Evolutionary conservation across 352 stramenopile species (phyloP).

Genomic region (Lagenidium giganteum): DNA sequence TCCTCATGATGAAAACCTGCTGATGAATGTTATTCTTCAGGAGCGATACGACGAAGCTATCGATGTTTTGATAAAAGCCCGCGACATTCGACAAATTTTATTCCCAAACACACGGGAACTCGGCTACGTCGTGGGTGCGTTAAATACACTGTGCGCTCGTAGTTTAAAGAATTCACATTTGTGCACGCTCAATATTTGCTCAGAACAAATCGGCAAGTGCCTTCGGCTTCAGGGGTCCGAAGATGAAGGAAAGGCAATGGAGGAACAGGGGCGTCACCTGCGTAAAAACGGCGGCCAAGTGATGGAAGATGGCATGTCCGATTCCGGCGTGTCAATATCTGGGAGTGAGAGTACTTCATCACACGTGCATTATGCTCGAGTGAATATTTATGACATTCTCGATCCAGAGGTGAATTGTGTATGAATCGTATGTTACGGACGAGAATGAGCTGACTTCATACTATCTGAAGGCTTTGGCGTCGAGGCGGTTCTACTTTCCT

Average conservation of each 20-base stretch:
- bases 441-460: not conserved
- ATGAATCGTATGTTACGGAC: no score
- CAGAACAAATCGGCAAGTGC: constrained; percentile 80
- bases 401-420: no score
- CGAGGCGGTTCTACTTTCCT: constrained; percentile 54
- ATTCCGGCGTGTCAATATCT: no score
- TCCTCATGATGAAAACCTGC: not conserved
- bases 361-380: constrained; percentile 1
- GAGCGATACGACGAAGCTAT: constrained; percentile 63
- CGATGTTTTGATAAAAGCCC: constrained; percentile 41
- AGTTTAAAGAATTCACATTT: not conserved
- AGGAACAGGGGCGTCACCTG: constrained; percentile 54
- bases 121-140: constrained; percentile 61
- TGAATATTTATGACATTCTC: no score
- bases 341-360: no score
- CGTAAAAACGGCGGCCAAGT: constrained; percentile 44
- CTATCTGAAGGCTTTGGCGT: constrained; percentile 23
- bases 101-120: constrained; percentile 70
- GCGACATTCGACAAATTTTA: constrained; percentile 63
- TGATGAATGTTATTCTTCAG: constrained; percentile 9
- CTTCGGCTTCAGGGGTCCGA: constrained; percentile 41
- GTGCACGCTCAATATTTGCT: not conserved
- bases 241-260: constrained; percentile 39
- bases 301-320: no score
- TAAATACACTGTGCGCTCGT: not conserved